These are phyloP conservation scores for Fraxinus anomala DNA, from an alignment of 257 asterid species.

Conservation along the genomic window DNA sequence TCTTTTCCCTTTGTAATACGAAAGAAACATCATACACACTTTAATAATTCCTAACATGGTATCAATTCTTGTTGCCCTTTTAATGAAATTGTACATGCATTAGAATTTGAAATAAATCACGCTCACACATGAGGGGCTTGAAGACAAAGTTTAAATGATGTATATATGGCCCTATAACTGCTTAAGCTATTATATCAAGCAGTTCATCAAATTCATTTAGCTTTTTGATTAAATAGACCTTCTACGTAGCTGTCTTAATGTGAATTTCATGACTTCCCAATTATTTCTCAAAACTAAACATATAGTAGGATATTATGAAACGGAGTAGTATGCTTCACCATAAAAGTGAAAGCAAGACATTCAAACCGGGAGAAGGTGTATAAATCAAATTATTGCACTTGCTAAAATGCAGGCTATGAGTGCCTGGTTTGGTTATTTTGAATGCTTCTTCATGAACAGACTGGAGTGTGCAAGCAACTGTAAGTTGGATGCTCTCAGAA, in stretches of 20 bases:
- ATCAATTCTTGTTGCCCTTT: too few relatives aligned
- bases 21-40: too few relatives aligned
- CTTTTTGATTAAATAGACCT: neutral
- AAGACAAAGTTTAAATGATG: too few relatives aligned
- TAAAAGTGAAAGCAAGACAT: neutral
- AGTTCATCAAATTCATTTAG: too few relatives aligned
- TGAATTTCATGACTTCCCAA: neutral
- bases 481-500: slow-evolving; percentile 66
- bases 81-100: too few relatives aligned
- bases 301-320: neutral
- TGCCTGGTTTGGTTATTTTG: slow-evolving; percentile 3
- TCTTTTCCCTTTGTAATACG: too few relatives aligned
- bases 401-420: neutral
- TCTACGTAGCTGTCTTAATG: neutral
- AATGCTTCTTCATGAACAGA: slow-evolving; percentile 42
- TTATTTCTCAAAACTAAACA: neutral
- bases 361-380: neutral
- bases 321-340: neutral
- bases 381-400: neutral
- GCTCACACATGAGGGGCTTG: too few relatives aligned
- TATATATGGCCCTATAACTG: too few relatives aligned
- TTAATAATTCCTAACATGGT: too few relatives aligned
- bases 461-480: slow-evolving; percentile 84
- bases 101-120: too few relatives aligned
- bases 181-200: neutral